These are phyloP conservation scores for Botrytis pseudocinerea DNA, from an alignment of 2,329 filamentous ascomycete genomes.

Conservation along the genomic window DNA sequence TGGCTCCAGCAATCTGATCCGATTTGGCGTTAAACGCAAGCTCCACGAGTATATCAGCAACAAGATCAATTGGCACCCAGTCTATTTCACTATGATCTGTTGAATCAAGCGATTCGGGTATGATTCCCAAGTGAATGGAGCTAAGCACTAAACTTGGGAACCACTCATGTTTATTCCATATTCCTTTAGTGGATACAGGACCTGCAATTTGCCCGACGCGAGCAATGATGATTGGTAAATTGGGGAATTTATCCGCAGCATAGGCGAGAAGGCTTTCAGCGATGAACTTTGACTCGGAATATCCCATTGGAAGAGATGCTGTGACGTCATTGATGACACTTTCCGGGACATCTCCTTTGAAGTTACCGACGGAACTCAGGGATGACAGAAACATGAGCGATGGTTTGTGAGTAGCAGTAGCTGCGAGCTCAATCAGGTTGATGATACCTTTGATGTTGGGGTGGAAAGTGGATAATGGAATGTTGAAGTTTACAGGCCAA, in stretches of 20 bases:
- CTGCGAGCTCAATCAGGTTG: slow-evolving; percentile 40
- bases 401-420: slow-evolving; percentile 6
- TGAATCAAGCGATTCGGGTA: slow-evolving; percentile 1
- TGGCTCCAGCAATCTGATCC: no score
- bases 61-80: slow-evolving; percentile 11
- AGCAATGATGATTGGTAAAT: slow-evolving; percentile 45
- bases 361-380: slow-evolving; percentile 28
- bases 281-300: slow-evolving; percentile 35
- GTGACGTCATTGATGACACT: background rate
- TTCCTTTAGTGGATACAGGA: background rate
- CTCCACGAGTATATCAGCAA: slow-evolving; percentile 3
- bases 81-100: background rate
- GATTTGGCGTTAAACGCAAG: no score
- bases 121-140: background rate
- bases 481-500: slow-evolving; percentile 46
- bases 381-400: slow-evolving; percentile 37
- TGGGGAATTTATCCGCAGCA: slow-evolving; percentile 37
- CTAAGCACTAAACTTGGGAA: slow-evolving; percentile 9
- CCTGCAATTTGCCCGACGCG: slow-evolving; percentile 54
- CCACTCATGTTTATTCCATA: slow-evolving; percentile 7
- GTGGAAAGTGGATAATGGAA: slow-evolving; percentile 41
- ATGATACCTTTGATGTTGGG: slow-evolving; percentile 43
- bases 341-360: slow-evolving; percentile 33
- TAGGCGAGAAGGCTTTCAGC: slow-evolving; percentile 45
- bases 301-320: slow-evolving; percentile 31